Percentiles rank a stretch among this genome's conserved stretches.
phyloP scores from a whole-genome alignment of 495 filamentous ascomycete genomes.

The Trichoderma virens region DNA sequence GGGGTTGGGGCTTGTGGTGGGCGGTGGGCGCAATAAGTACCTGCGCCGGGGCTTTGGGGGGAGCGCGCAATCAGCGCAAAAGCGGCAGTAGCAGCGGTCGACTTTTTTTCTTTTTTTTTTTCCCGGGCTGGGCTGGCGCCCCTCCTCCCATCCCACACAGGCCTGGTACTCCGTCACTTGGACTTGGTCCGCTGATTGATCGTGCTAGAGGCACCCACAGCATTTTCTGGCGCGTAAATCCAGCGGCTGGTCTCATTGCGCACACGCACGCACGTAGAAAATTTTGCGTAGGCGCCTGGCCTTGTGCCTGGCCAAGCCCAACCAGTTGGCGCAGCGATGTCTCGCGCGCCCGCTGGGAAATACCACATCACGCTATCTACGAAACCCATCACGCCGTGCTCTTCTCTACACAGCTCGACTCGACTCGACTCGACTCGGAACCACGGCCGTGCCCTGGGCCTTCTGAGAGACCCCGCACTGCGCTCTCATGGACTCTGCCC shows the following conservation, averaged over 20 bases:
- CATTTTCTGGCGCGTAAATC: slow-evolving; percentile 2
- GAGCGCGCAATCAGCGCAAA: slow-evolving; percentile 4
- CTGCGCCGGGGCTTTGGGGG: background rate
- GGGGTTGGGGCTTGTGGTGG: slow-evolving; percentile 1
- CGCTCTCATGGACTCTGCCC: no score
- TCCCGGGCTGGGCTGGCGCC: slow-evolving; percentile 2
- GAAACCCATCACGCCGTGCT: no score
- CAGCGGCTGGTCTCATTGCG: background rate
- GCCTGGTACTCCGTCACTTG: background rate
- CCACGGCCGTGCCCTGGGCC: background rate
- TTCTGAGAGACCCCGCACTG: slow-evolving; percentile 2
- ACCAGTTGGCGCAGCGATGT: background rate
- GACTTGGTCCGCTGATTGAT: background rate
- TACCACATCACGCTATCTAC: no score
- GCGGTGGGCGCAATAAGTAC: slow-evolving; percentile 5
- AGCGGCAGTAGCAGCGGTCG: slow-evolving; percentile 5
- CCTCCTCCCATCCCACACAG: background rate
- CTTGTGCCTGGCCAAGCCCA: background rate
- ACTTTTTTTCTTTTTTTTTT: slow-evolving; percentile 1
- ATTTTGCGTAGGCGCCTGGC: background rate
- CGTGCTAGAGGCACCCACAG: background rate
- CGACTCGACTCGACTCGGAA: no score
- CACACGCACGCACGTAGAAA: no score
- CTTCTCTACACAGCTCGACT: no score
- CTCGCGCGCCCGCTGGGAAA: no score